Base-by-base conservation (phyloP, 2,329 filamentous ascomycete species). In the Diaporthe ampelina region DNA sequence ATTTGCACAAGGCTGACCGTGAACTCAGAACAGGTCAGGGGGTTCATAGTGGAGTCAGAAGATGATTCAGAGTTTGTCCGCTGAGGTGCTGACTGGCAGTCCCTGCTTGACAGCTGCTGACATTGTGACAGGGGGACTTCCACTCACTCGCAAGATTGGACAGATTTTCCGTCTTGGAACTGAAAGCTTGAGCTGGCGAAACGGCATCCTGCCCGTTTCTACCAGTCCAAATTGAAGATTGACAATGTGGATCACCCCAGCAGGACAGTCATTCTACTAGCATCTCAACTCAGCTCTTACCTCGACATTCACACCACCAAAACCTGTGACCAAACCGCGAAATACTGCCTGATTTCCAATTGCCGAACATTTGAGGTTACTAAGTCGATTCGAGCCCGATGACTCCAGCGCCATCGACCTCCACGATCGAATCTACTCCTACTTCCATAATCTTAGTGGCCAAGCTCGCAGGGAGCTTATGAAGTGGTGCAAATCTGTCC, bases 401-500 rank as follows among this genome's bases (percentile, higher is more conserved):
- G 19, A 43, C 11, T 54, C 68, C 10, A 35, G 17, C 35, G 17
- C 29, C 10, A 50, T n/a, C 32, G 58, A 63, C 40, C 40, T 43
- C 40, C 15, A 5, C 40, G 15, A 4, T 17, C 5, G 40, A 43
- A 5, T 43, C 40, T 43, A 17, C 11, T 24, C n/a, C 48, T 50
- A 8, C 57, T n/a, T 32, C 32, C 35, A 24, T 35, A 21, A 54
- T 26, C 21, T 40, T 24, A 9, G 45, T 32, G 11, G 24, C 56
- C 45, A 56, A 21, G 45, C 35, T 72, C 32, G n/a, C 57, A 19
- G 45, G 43, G 19, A 63, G 37, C 32, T 54, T 35, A 3, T 29
- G 45, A 26, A 26, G 29, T 21, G 63, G 32, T 35, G 21, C 26
- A 43, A 50, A 59, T n/a, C 88, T 85, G 9, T 61, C 72, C 48